Conservation (phyloP, 257 asterid genomes). For the Misopates orontium region DNA sequence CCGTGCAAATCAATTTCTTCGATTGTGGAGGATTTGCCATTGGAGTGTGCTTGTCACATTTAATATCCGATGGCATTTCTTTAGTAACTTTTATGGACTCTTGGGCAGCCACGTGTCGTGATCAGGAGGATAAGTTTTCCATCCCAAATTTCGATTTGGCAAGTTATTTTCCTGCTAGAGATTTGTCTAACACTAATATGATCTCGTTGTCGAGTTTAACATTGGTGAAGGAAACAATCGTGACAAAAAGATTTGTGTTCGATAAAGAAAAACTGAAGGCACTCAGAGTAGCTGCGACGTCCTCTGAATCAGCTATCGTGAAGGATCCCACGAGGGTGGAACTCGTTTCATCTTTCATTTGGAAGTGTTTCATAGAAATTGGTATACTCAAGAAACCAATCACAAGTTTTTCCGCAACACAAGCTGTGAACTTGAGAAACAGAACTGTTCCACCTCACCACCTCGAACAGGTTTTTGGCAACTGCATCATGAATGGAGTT, state of each 20-base stretch:
- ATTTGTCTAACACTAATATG: background rate
- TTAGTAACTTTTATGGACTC: constrained; percentile 34
- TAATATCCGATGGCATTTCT: constrained; percentile 34
- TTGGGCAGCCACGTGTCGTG: constrained; percentile 36
- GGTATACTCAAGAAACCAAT: background rate
- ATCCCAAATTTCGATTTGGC: constrained; percentile 26
- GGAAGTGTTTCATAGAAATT: constrained; percentile 32
- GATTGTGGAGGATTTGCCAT: constrained; percentile 39
- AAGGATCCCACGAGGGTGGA: constrained; percentile 52
- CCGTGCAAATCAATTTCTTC: constrained; percentile 18
- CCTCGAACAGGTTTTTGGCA: constrained; percentile 24
- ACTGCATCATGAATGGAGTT: background rate
- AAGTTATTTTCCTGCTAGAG: constrained; percentile 30
- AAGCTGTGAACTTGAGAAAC: constrained; percentile 38
- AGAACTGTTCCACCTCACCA: constrained; percentile 35
- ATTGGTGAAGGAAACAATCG: background rate
- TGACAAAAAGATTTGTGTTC: constrained; percentile 36
- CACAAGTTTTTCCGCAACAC: constrained; percentile 18
- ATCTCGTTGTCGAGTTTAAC: too few relatives aligned
- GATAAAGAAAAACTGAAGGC: constrained; percentile 29
- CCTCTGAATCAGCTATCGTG: constrained; percentile 14
- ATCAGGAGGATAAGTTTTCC: too few relatives aligned
- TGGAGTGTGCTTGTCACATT: constrained; percentile 36
- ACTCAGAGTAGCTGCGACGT: constrained; percentile 3
- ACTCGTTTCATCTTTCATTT: constrained; percentile 44